Evolutionary conservation across 306 rosid species (phyloP).

Genomic region (Lupinus albus): DNA sequence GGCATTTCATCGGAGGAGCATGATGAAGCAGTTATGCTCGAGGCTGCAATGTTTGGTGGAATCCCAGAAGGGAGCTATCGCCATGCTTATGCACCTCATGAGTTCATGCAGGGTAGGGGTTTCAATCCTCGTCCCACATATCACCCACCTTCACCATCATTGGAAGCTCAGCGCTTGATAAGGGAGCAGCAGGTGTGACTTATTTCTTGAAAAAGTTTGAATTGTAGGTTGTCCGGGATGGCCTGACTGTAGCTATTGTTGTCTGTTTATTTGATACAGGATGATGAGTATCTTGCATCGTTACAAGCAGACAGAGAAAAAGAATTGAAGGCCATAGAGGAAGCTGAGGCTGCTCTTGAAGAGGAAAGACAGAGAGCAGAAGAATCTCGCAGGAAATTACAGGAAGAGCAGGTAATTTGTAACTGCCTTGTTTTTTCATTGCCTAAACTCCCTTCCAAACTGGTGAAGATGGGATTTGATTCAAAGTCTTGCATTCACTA

Average conservation of each 20-base stretch:
- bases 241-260: conserved; percentile 17
- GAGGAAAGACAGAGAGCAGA: conserved; percentile 75
- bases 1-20: conserved; percentile 91
- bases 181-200: conserved; percentile 89
- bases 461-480: background rate
- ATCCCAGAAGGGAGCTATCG: conserved; percentile 79
- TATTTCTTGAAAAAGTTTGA: conserved; percentile 29
- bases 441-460: background rate
- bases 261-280: conserved; percentile 47
- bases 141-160: conserved; percentile 87
- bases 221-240: conserved; percentile 21
- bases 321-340: conserved; percentile 63
- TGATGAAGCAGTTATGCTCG: conserved; percentile 96
- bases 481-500: background rate
- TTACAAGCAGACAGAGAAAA: conserved; percentile 72
- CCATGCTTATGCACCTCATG: conserved; percentile 70
- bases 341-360: conserved; percentile 82
- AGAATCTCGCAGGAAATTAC: conserved; percentile 71
- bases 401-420: conserved; percentile 72
- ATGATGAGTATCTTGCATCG: conserved; percentile 72
- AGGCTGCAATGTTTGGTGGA: conserved; percentile 97
- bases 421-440: conserved; percentile 3
- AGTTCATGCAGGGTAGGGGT: conserved; percentile 57
- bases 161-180: conserved; percentile 81
- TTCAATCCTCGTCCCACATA: conserved; percentile 47